Evolutionary conservation across 2,329 filamentous ascomycete genomes (phyloP).

Genomic region (Microascus cirrosus): DNA sequence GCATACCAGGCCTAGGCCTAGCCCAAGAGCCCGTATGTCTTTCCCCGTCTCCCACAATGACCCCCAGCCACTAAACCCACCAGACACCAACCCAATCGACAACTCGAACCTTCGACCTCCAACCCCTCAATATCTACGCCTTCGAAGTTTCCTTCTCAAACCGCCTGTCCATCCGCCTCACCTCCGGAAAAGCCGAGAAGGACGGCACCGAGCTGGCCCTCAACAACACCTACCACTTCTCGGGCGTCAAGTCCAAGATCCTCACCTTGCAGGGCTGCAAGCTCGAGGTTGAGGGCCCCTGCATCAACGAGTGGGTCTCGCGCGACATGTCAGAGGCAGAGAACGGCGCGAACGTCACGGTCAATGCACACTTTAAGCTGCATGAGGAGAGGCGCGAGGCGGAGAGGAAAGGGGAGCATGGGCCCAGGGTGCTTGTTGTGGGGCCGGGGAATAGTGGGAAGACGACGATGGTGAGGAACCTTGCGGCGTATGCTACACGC

Average conservation of each 20-base stretch:
- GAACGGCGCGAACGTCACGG: constrained; percentile 67
- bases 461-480: constrained; percentile 64
- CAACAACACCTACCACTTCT: constrained; percentile 70
- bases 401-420: constrained; percentile 34
- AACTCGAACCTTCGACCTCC: constrained; percentile 1
- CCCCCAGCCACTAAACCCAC: neutral
- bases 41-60: neutral
- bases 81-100: neutral
- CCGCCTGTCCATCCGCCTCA: constrained; percentile 44
- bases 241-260: constrained; percentile 74
- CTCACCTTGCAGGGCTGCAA: constrained; percentile 88
- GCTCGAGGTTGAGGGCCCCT: constrained; percentile 60
- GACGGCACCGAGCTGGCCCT: constrained; percentile 89
- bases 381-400: constrained; percentile 59
- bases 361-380: constrained; percentile 83
- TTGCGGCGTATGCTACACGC: constrained; percentile 71
- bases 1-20: neutral
- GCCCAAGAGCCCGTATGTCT: neutral
- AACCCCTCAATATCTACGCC: constrained; percentile 50
- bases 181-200: constrained; percentile 77
- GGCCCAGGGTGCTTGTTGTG: constrained; percentile 75
- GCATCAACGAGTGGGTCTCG: constrained; percentile 42
- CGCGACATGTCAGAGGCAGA: constrained; percentile 60
- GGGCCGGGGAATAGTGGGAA: constrained; percentile 74
- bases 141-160: constrained; percentile 54